Evolutionary conservation across 148 eudicot genomes (phyloP), one percentile per base, ranked within the genome.

Genomic region (Cornus controversa): DNA sequence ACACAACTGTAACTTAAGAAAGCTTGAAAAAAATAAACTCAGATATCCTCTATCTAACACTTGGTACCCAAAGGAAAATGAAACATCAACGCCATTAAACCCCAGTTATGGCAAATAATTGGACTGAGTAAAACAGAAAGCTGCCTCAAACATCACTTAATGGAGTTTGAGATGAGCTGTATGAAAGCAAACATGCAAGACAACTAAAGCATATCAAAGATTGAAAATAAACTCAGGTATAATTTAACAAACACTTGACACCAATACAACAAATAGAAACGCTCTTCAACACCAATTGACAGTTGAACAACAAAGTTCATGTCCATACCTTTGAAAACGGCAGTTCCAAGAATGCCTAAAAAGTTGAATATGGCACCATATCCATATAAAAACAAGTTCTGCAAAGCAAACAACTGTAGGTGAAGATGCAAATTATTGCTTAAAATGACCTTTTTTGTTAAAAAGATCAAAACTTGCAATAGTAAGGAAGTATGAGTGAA

Each of bases 351-450:
- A 76, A 94, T 92, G 62, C 83, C 91, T 68, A 94, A 76, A 77
- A 94, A 90, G 89, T 94, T 94, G 90, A 94, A 94, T 75, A 92
- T 89, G 40, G 97, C 98, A 80, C 98, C 97, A 82, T 94, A 94
- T 71, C 98, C 98, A 75, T 92, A 94, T 70, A 94, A 84, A 82
- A 94, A 92, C 76, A 94, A 79, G 81, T 94, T 94, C 98, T 94
- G 93, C 82, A 75, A 70, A 40, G 63, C 29, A 79, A 79, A 62
- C 9, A 72, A 77, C 37, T 65, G 31, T 77, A 77, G 67, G 66
- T 66, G 8, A 23, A 25, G 53, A 53, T 9, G 68, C 34, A 11
- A 57, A 29, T 9, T 29, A 31, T 23, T 68, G 10, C 6, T 36
- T 2, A 18, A 24, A 23, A 26, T 62, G 22, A 75, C 64, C 67